Evolutionary conservation across 2,329 filamentous ascomycete species (phyloP), one percentile per base, ranked within the genome.

Genomic region (Monilinia laxa): DNA sequence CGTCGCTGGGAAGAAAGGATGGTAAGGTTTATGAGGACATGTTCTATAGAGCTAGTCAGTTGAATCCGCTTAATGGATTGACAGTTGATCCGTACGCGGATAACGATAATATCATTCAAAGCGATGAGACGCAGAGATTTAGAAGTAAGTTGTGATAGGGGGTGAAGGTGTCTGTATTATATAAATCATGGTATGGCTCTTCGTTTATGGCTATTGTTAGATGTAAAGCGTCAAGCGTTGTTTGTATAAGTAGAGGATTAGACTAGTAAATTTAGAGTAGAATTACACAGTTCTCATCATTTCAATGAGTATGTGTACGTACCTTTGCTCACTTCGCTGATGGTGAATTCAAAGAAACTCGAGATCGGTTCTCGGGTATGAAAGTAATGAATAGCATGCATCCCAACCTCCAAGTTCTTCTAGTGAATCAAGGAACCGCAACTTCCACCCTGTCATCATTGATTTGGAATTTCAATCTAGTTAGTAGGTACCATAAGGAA

Each of bases 21-120:
- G 90, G 90, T 25, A 87, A 89, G 73, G 90, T 92, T 1, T 93
- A 93, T 72, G 88, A 91, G 76, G 90, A 92, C 72, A 82, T 93
- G 80, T 93, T 92, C 79, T 81, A 87, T 73, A 80, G 90, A 18
- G 90, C 90, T 0, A 88, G 85, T 68, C 84, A 90, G 80, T 78
- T 89, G 72, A 93, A 93, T 74, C 90, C 90, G 1, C 79, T 93
- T 55, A 93, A 93, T 74, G 83, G 85, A 23, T 80, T 91, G 66
- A 87, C 87, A 0, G 85, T 92, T 66, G 89, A 93, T 72, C 89
- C 89, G 0, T 90, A 92, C 76, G 89, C 90, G 9, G 82, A 87
- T 71, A 87, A 79, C 68, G 80, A 80, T 68, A 81, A 84, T 4
- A 72, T 90, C 72, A 83, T 90, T 73, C 88, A 85, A 82, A 85